Conservation (phyloP, 2,329 filamentous ascomycete species). For the Phyllosticta citrichinensis region DNA sequence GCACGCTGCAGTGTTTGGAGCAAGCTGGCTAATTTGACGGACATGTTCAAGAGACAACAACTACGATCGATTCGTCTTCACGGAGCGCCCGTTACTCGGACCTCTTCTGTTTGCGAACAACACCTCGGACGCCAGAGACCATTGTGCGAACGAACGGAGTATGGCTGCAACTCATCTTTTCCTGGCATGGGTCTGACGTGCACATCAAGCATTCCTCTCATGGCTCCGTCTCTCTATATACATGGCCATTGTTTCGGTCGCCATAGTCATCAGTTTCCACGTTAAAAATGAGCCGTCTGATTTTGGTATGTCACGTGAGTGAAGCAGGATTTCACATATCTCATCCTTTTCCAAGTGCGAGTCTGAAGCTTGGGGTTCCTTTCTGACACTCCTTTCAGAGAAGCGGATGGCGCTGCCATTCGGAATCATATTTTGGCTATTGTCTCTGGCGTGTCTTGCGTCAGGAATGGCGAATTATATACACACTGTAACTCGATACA, state of each 20-base stretch:
- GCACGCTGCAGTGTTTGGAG: background rate
- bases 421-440: conserved; percentile 76
- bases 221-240: conserved; percentile 85
- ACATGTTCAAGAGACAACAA: conserved; percentile 26
- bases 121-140: conserved; percentile 63
- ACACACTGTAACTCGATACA: conserved; percentile 71
- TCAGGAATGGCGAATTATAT: conserved; percentile 83
- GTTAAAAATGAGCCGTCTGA: conserved; percentile 61
- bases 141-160: conserved; percentile 70
- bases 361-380: background rate
- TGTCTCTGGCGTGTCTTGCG: conserved; percentile 66
- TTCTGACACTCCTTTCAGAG: conserved; percentile 43
- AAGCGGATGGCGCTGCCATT: conserved; percentile 69
- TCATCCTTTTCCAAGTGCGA: background rate
- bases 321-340: background rate
- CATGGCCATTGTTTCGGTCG: conserved; percentile 80
- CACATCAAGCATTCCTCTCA: conserved; percentile 60
- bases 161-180: conserved; percentile 12
- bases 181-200: background rate
- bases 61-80: conserved; percentile 42
- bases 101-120: conserved; percentile 66
- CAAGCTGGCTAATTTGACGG: background rate
- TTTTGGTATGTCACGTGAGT: conserved; percentile 12
- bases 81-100: conserved; percentile 52
- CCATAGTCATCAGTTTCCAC: conserved; percentile 90